Evolutionary conservation across 2,329 filamentous ascomycete genomes (phyloP), one percentile per base, ranked within the genome.

Genomic region (Botrytis galanthina): DNA sequence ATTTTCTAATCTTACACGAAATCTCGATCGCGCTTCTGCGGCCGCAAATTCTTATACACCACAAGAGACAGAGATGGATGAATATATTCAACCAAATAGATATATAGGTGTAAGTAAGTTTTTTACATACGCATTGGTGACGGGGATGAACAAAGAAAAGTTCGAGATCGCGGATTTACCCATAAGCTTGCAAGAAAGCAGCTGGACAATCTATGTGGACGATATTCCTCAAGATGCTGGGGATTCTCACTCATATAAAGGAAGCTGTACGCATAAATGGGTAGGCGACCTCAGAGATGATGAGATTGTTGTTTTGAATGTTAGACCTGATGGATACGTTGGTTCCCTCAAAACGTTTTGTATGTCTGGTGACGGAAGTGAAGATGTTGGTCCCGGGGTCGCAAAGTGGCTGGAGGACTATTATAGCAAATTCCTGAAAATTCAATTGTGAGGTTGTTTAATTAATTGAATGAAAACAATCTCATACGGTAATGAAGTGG

Each of bases 191-290:
- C 87, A 91, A 77, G 85, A 89, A 73, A 91, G 90, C 80, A 85
- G 87, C 46, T 94, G 91, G 90, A 92, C 90, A 0, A 86, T 94
- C 74, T 94, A 94, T 79, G 84, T 93, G 0, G 92, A 94, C 78
- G 86, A 93, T 80, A 82, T 89, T 76, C 87, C 87, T 76, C 87
- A 85, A 73, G 86, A 89, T 72, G 87, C 0, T 16, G 51, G 51
- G 7, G 51, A 32, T 57, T 16, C n/a, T 57, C 3, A 57, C n/a
- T 18, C 7, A 8, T 2, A 29, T 8, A 29, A 85, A 46, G 92
- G 89, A 81, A 92, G 88, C 16, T 69, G n/a, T 32, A 69, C 48
- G 18, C 86, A 90, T 78, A 93, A 92, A 81, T 94, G 91, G 91
- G 83, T 92, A 10, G 79, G 79, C 12, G 86, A 84, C 63, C 82